Evolutionary conservation across 345 rosid species (phyloP), one percentile per base, ranked within the genome.

Genomic region (Ceriops zippeliana): DNA sequence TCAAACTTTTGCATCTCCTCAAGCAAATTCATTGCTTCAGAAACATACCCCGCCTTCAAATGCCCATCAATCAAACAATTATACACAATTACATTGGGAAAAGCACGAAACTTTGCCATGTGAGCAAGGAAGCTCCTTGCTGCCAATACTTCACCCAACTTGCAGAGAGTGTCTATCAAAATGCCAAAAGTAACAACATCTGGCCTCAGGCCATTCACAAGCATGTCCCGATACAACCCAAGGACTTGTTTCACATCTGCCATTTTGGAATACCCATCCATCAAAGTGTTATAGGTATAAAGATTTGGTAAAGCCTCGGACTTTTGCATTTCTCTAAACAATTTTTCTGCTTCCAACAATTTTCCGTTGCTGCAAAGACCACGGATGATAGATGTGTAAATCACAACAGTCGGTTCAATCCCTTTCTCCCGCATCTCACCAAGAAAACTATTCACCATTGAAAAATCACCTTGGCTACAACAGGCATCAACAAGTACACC

Each of bases 31-130:
- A 73, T 61, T 52, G 88, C 90, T 78, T 80, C 80, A 53, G 69
- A 64, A 37, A 76, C 22, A 64, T 76, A 70, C 31, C 86, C 89
- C 62, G 69, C 80, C 81, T 65, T 77, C 28, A 77, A 82, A 53
- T 80, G 76, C 59, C 92, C 91, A 75, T 85, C 84, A 69, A 87
- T 77, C 58, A 87, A 67, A 57, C 85, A 80, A 72, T 86, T 90
- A 69, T 87, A 90, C 63, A 83, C 80, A 72, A 77, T 62, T 54
- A 76, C 68, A 66, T 90, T 87, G 27, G 96, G 92, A 20, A 70
- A 54, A 83, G 85, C 82, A 42, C 88, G 85, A 66, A 80, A 75
- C 74, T 87, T 87, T 35, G 65, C 69, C 90, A 90, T 83, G 70
- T 72, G 80, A 72, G 61, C 88, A 51, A 83, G 81, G 38, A 84